Evolutionary conservation across 768 basidiomycete species (phyloP).

Genomic region (Cystofilobasidium macerans): DNA sequence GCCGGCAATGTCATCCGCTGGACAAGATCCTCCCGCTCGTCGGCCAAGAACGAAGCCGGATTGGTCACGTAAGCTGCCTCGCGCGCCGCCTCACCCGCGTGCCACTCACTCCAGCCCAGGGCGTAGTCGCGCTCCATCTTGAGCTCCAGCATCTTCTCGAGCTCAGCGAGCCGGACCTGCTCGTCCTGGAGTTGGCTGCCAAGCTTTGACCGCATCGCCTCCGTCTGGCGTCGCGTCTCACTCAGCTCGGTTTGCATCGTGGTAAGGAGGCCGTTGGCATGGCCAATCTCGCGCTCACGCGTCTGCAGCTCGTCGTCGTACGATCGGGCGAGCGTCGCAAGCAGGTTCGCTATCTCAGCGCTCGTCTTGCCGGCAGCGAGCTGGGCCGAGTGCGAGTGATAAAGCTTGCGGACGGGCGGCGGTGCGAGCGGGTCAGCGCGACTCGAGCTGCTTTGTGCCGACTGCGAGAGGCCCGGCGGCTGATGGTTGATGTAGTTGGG

Average conservation of each 20-base stretch:
- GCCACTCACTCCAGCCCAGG: constrained; percentile 86
- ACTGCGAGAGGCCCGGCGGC: neutral
- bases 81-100: constrained; percentile 67
- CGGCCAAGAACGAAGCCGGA: constrained; percentile 4
- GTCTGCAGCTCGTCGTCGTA: constrained; percentile 86
- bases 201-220: constrained; percentile 52
- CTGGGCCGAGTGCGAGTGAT: constrained; percentile 74
- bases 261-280: constrained; percentile 71
- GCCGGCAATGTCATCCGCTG: constrained; percentile 41
- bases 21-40: constrained; percentile 29
- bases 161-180: constrained; percentile 48
- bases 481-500: constrained; percentile 12
- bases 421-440: neutral
- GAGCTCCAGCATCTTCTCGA: constrained; percentile 55
- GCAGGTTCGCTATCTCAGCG: constrained; percentile 70
- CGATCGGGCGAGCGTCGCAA: constrained; percentile 74
- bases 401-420: constrained; percentile 49
- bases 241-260: constrained; percentile 84
- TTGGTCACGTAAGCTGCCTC: constrained; percentile 44
- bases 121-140: constrained; percentile 77
- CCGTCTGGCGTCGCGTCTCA: constrained; percentile 66
- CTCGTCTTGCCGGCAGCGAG: constrained; percentile 73
- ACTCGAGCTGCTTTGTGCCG: neutral
- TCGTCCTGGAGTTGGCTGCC: constrained; percentile 56
- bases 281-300: constrained; percentile 80